A percentile compares a stretch with the other conserved stretches of the same genome.
phyloP scores from a whole-genome alignment of 352 stramenopile genomes.

The Aphanomyces cochlioides region DNA sequence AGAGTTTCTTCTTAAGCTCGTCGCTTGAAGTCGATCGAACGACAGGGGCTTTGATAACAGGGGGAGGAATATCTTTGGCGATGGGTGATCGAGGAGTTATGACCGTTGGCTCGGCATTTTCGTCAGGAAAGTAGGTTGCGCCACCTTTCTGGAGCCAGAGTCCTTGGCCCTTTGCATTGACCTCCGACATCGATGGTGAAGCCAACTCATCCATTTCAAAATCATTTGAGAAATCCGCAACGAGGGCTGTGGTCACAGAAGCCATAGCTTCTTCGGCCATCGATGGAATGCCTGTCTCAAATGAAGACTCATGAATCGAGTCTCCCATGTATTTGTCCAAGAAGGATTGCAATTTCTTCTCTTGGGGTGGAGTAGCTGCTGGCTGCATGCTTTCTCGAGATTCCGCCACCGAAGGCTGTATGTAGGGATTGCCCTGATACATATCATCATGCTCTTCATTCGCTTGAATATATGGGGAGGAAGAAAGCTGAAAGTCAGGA shows the following conservation, averaged over 20 bases:
- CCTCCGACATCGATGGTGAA: not conserved
- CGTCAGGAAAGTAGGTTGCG: not conserved
- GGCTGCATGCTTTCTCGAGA: no score
- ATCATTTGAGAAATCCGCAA: conserved; percentile 4
- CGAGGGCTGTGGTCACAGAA: not conserved
- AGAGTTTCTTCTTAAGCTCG: conserved; percentile 8
- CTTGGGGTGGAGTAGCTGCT: not conserved
- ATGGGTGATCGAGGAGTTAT: not conserved
- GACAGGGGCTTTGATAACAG: not conserved
- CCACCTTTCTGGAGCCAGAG: conserved; percentile 15
- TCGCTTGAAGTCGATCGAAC: conserved; percentile 2
- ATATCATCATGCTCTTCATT: no score
- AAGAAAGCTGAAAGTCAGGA: no score
- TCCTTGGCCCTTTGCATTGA: not conserved
- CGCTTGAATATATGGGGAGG: no score
- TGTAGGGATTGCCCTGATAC: no score
- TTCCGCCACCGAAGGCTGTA: no score
- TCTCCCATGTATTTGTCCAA: conserved; percentile 23
- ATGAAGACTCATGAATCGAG: not conserved
- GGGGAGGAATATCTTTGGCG: not conserved
- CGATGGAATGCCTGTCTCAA: not conserved
- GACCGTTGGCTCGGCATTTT: not conserved
- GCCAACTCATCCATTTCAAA: conserved; percentile 6
- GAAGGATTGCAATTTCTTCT: conserved; percentile 19
- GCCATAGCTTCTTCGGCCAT: not conserved